Evolutionary conservation across 176 grass and related monocot species (phyloP).

Genomic region (Urochloa ruziziensis): DNA sequence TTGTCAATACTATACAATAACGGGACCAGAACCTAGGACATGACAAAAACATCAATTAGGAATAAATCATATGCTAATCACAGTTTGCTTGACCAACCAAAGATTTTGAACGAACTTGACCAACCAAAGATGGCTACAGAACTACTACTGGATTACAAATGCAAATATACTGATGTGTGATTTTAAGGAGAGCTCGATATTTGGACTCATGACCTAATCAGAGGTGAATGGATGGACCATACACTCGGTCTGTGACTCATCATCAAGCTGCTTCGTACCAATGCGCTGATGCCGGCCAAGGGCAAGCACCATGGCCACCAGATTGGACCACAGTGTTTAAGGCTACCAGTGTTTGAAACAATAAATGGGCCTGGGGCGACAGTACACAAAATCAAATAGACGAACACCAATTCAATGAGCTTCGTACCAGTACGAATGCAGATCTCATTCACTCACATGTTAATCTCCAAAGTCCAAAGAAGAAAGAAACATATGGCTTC

Average conservation of each 20-base stretch:
- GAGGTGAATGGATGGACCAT: conserved; percentile 3
- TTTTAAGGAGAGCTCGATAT: not conserved
- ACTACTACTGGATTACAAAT: not conserved
- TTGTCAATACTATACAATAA: not conserved
- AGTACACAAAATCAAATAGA: not conserved
- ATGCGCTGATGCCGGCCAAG: not conserved
- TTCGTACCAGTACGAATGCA: not conserved
- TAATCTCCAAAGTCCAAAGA: not conserved
- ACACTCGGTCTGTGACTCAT: not conserved
- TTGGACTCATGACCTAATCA: not conserved
- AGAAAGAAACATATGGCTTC: too few relatives aligned
- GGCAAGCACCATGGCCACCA: conserved; percentile 2
- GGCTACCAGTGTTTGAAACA: not conserved
- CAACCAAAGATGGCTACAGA: not conserved
- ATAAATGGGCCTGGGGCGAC: not conserved
- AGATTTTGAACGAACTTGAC: too few relatives aligned
- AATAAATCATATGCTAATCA: not conserved
- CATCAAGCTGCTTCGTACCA: not conserved
- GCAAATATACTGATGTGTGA: too few relatives aligned
- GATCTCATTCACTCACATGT: not conserved
- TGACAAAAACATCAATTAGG: not conserved
- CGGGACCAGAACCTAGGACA: not conserved
- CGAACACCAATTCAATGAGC: not conserved
- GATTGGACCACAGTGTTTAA: conserved; percentile 32
- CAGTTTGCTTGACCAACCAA: not conserved